Percentiles rank a stretch among this genome's conserved stretches.
These are phyloP conservation scores for Aspergillus caelatus DNA, from an alignment of 2,329 filamentous ascomycete genomes.

Conservation along the genomic window DNA sequence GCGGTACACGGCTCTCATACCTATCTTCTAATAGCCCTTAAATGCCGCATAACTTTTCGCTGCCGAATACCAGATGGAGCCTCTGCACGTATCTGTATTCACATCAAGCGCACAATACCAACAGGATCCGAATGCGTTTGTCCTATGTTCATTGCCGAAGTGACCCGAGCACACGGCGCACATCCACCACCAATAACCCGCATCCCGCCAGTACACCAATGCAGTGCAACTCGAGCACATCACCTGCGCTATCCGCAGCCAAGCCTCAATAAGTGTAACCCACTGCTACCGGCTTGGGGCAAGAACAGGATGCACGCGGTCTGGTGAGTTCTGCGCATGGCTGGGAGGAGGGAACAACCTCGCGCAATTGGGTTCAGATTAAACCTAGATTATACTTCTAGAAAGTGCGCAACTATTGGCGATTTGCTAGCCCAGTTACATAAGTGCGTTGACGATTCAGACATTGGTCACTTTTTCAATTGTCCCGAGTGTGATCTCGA, in stretches of 20 bases:
- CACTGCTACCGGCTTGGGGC: too few species aligned
- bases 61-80: too few species aligned
- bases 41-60: neutral
- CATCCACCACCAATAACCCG: neutral
- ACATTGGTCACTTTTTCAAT: neutral
- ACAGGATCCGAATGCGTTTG: neutral
- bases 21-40: neutral
- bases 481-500: neutral
- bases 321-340: conserved; percentile 1
- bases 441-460: neutral
- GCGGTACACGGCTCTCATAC: neutral
- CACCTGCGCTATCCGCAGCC: neutral
- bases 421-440: neutral
- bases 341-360: neutral
- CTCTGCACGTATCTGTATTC: neutral
- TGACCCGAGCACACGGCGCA: neutral
- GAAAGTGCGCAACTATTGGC: neutral
- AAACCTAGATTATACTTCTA: neutral
- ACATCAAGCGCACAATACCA: neutral
- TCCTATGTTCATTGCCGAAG: neutral
- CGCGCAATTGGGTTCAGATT: neutral
- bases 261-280: neutral
- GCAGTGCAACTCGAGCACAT: neutral
- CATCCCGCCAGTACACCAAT: neutral
- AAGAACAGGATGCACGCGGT: neutral